Percentiles rank a stretch among this genome's conserved stretches.
Evolutionary conservation across 306 rosid species (phyloP).

Genomic region (Erythrophleum fordii): DNA sequence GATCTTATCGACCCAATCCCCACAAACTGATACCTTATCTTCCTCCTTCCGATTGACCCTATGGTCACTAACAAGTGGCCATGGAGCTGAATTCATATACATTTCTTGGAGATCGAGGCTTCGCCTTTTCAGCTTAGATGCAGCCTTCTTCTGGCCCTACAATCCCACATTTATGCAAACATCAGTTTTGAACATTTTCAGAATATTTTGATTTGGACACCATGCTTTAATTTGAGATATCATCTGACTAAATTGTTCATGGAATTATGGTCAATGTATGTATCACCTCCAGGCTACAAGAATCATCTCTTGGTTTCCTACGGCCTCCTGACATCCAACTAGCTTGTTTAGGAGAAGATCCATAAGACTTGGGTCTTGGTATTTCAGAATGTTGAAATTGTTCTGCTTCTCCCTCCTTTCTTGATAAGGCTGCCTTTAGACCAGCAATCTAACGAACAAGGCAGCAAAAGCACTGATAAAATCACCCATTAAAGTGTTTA

Average conservation of each 20-base stretch:
- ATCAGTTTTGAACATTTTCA: neutral
- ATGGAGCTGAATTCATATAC: slow-evolving; percentile 45
- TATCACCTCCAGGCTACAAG: slow-evolving; percentile 58
- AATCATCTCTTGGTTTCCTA: slow-evolving; percentile 60
- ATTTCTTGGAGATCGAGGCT: slow-evolving; percentile 82
- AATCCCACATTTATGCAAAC: slow-evolving; percentile 1
- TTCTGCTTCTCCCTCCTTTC: slow-evolving; percentile 69
- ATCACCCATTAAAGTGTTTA: neutral
- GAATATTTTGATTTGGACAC: neutral
- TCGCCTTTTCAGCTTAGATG: slow-evolving; percentile 56
- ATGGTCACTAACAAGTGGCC: slow-evolving; percentile 48
- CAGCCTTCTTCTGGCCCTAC: slow-evolving; percentile 51
- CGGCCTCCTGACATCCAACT: slow-evolving; percentile 46
- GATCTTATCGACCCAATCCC: slow-evolving; percentile 67
- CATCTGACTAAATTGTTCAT: neutral
- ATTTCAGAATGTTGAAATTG: slow-evolving; percentile 51
- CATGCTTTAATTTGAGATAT: neutral
- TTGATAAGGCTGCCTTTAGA: slow-evolving; percentile 80
- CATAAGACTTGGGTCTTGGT: slow-evolving; percentile 53
- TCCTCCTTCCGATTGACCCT: slow-evolving; percentile 53
- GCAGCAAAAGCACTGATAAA: neutral
- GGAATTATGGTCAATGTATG: slow-evolving; percentile 16
- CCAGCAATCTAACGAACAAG: slow-evolving; percentile 59
- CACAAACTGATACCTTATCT: slow-evolving; percentile 62
- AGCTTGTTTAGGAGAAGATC: slow-evolving; percentile 60